phyloP scores from a whole-genome alignment of 495 filamentous ascomycete genomes.

The Aspergillus ellipticus region DNA sequence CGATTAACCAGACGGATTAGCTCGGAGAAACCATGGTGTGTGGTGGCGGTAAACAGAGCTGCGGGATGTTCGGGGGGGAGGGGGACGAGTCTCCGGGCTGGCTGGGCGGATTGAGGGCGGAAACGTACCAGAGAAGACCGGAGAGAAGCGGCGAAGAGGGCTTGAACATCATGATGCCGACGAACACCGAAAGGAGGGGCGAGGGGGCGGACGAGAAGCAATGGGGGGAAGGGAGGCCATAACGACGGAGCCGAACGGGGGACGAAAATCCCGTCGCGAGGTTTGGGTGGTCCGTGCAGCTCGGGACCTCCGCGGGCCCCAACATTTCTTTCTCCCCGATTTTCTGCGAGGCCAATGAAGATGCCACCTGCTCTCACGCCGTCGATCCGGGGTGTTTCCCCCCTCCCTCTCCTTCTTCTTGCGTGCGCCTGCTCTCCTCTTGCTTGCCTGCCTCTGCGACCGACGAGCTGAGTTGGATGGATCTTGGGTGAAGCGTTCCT shows the following conservation, averaged over 20 bases:
- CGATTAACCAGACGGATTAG: neutral
- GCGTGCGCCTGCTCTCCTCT: neutral
- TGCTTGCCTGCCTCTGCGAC: conserved; percentile 9
- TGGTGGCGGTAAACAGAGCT: conserved; percentile 12
- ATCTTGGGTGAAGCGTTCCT: conserved; percentile 17
- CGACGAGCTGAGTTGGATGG: conserved; percentile 21
- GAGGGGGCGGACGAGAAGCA: neutral
- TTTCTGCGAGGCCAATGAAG: conserved; percentile 16
- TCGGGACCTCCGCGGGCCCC: conserved; percentile 20
- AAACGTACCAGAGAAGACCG: conserved; percentile 76
- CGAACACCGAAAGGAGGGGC: neutral
- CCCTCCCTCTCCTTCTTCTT: conserved; percentile 2
- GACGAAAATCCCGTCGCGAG: conserved; percentile 22
- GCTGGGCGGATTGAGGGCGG: neutral
- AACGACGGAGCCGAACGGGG: neutral
- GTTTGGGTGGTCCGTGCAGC: conserved; percentile 18
- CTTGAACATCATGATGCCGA: conserved; percentile 55
- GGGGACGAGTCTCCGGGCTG: conserved; percentile 4
- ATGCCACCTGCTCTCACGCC: conserved; percentile 10
- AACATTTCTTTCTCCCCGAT: neutral
- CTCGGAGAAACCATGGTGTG: neutral
- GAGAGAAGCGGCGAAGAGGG: conserved; percentile 69
- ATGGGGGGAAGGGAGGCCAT: neutral
- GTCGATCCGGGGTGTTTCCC: conserved; percentile 9
- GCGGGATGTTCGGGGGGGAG: neutral